Conservation (phyloP, 352 stramenopile species). For the Globisporangium solare region DNA sequence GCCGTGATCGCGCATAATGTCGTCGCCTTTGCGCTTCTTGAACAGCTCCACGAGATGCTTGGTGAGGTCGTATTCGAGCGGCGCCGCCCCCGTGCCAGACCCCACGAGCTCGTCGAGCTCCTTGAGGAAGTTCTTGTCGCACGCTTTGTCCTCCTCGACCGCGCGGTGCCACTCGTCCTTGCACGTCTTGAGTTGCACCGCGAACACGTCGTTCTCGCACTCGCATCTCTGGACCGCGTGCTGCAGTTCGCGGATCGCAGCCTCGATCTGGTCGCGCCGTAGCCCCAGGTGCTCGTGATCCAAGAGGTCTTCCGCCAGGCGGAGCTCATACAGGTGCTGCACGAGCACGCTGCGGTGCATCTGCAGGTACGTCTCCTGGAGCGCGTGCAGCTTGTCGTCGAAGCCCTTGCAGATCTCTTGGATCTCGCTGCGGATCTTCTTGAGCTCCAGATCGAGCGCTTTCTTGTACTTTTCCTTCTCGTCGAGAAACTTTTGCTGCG, state of each 20-base stretch:
- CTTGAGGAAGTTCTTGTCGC: slow-evolving; percentile 54
- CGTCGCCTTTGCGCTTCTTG: slow-evolving; percentile 64
- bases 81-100: slow-evolving; percentile 21
- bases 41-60: slow-evolving; percentile 76
- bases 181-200: slow-evolving; percentile 39
- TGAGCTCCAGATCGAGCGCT: slow-evolving; percentile 84
- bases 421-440: slow-evolving; percentile 82
- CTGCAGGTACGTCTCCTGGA: slow-evolving; percentile 54
- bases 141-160: slow-evolving; percentile 62
- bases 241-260: slow-evolving; percentile 18
- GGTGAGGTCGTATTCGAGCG: slow-evolving; percentile 72
- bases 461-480: slow-evolving; percentile 91
- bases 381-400: slow-evolving; percentile 73
- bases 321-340: slow-evolving; percentile 71
- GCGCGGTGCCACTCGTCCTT: slow-evolving; percentile 63
- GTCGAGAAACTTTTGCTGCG: slow-evolving; percentile 73
- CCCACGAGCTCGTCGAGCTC: slow-evolving; percentile 73
- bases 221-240: slow-evolving; percentile 20
- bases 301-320: slow-evolving; percentile 51
- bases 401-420: slow-evolving; percentile 75
- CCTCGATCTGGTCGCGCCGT: slow-evolving; percentile 23
- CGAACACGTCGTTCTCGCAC: slow-evolving; percentile 47
- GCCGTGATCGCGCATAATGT: slow-evolving; percentile 23
- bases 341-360: slow-evolving; percentile 44
- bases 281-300: slow-evolving; percentile 43